Evolutionary conservation across 345 rosid species (phyloP).

Genomic region (Bretschneidera sinensis): DNA sequence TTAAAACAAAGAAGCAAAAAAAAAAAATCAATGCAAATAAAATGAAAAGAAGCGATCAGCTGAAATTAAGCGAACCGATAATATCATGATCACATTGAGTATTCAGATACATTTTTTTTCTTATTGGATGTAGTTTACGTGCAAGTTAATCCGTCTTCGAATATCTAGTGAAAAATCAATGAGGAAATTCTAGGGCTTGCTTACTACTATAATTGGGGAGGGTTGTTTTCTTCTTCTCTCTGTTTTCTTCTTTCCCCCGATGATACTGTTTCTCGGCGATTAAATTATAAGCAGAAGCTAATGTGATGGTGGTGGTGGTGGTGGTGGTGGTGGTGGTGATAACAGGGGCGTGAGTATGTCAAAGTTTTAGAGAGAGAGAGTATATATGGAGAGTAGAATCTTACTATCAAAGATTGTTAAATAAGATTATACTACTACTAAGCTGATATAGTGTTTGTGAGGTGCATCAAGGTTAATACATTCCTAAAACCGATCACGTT

Average conservation of each 20-base stretch:
- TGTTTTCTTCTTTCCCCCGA: background rate
- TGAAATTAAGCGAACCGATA: too few relatives aligned
- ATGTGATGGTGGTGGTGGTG: too few relatives aligned
- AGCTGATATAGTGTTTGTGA: too few relatives aligned
- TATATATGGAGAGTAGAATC: too few relatives aligned
- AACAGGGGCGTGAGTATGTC: too few relatives aligned
- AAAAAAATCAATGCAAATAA: background rate
- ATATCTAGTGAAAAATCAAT: slow-evolving; percentile 8
- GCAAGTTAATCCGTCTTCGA: slow-evolving; percentile 25
- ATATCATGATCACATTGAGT: background rate
- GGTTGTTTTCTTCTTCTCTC: background rate
- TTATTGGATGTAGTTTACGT: background rate
- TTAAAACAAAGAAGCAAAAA: background rate
- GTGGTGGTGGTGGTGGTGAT: too few relatives aligned
- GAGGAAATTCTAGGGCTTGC: slow-evolving; percentile 12
- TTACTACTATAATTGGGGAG: background rate
- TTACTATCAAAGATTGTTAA: too few relatives aligned
- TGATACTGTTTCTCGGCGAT: background rate
- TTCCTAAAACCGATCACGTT: too few relatives aligned
- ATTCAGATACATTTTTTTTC: background rate
- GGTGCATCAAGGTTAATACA: too few relatives aligned
- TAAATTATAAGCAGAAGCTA: too few relatives aligned
- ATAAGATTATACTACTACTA: too few relatives aligned
- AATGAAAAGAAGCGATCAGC: background rate
- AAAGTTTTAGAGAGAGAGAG: too few relatives aligned